phyloP scores from a whole-genome alignment of 202 grass and related monocot genomes.

The Alloteropsis angusta region DNA sequence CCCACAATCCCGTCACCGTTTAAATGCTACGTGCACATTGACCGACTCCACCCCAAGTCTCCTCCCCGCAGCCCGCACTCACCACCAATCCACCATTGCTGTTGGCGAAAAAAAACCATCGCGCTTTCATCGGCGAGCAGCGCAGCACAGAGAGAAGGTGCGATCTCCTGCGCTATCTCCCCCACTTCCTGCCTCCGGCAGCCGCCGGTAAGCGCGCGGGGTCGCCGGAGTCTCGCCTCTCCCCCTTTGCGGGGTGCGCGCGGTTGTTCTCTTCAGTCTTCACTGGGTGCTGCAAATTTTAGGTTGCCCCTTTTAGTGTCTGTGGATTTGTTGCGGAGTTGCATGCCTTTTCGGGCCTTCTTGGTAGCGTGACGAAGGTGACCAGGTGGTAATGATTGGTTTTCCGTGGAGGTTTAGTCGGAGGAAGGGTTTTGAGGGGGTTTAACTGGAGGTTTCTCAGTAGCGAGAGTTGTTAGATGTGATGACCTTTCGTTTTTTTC shows the following conservation, averaged over 20 bases:
- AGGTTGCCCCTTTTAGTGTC: not conserved
- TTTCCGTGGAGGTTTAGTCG: not conserved
- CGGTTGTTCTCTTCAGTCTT: not conserved
- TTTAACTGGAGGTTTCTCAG: not conserved
- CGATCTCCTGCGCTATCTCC: not conserved
- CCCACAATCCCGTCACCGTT: not conserved
- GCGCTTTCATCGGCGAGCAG: not conserved
- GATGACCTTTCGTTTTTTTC: not conserved
- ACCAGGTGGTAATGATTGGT: not conserved
- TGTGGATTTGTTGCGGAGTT: not conserved
- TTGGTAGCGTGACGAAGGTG: not conserved
- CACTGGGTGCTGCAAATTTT: not conserved
- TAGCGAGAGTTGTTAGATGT: not conserved
- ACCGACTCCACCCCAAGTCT: not conserved
- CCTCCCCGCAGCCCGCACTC: not conserved
- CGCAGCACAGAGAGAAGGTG: not conserved
- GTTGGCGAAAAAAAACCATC: not conserved
- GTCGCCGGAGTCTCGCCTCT: not conserved
- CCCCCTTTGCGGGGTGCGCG: not conserved
- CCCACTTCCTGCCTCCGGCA: not conserved
- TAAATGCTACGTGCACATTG: constrained; percentile 28
- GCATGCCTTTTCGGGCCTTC: not conserved
- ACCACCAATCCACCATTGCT: not conserved
- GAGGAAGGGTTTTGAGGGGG: not conserved
- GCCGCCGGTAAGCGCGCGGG: not conserved